phyloP scores from a whole-genome alignment of 768 basidiomycete species.

The Leccinum pellstonianum region DNA sequence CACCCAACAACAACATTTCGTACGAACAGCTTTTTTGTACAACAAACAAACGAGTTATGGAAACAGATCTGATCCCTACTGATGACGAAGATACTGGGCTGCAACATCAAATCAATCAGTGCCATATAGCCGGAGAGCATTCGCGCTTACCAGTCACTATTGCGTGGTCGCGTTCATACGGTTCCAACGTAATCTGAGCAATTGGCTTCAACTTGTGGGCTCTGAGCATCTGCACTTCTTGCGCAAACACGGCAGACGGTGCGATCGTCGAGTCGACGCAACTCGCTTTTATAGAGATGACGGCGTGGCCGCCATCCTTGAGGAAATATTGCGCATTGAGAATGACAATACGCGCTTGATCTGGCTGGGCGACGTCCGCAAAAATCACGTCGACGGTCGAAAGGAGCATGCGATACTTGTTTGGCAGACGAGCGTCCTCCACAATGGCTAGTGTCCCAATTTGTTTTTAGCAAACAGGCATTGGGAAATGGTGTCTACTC shows the following conservation, averaged over 20 bases:
- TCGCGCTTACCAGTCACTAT: constrained; percentile 74
- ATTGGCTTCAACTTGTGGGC: constrained; percentile 84
- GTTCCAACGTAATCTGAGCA: constrained; percentile 94
- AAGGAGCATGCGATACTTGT: constrained; percentile 96
- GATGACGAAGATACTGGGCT: constrained; percentile 51
- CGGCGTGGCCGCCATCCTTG: constrained; percentile 86
- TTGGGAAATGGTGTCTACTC: constrained; percentile 32
- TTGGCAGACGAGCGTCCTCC: constrained; percentile 95
- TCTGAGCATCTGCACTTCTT: constrained; percentile 80
- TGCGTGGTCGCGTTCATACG: constrained; percentile 87
- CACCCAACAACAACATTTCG: constrained; percentile 20
- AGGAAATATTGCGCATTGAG: constrained; percentile 95
- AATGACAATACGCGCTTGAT: constrained; percentile 95
- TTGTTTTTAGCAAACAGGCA: not conserved
- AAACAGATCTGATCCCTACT: constrained; percentile 19
- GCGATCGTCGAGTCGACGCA: constrained; percentile 97
- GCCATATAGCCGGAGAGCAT: not conserved
- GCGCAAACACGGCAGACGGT: constrained; percentile 85
- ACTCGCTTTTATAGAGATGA: constrained; percentile 98
- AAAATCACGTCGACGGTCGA: constrained; percentile 97
- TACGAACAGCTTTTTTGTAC: constrained; percentile 22
- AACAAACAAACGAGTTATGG: constrained; percentile 5
- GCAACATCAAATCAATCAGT: constrained; percentile 1
- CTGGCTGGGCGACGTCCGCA: constrained; percentile 97
- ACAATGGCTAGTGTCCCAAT: constrained; percentile 67